Conservation (phyloP, 495 filamentous ascomycete genomes). For the Xylona heveae region DNA sequence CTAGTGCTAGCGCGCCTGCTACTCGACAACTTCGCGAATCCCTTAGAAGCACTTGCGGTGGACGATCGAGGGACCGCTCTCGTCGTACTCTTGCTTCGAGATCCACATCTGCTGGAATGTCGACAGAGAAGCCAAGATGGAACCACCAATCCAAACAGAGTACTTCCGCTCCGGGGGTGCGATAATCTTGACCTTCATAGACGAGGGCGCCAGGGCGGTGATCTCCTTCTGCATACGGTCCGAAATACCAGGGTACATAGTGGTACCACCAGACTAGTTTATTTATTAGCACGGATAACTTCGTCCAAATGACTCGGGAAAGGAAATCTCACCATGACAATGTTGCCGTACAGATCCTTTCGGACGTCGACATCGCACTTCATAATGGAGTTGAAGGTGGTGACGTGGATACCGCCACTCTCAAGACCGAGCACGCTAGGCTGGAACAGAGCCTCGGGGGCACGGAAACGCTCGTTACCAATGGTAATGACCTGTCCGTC, state of each 20-base stretch:
- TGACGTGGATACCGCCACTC: constrained; percentile 96
- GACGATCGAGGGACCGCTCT: constrained; percentile 96
- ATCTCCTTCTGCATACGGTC: constrained; percentile 99
- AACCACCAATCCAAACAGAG: constrained; percentile 99
- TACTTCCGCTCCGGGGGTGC: constrained; percentile 60
- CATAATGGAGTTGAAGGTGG: constrained; percentile 99
- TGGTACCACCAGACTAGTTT: constrained; percentile 80
- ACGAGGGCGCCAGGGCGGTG: constrained; percentile 93
- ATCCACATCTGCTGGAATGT: constrained; percentile 99
- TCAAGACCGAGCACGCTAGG: constrained; percentile 95
- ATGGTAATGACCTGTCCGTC: constrained; percentile 99
- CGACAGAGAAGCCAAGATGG: constrained; percentile 94
- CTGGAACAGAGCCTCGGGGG: constrained; percentile 98
- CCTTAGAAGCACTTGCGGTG: constrained; percentile 99
- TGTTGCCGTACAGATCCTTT: constrained; percentile 99
- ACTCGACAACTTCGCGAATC: too few species aligned
- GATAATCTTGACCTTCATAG: constrained; percentile 70
- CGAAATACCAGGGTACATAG: constrained; percentile 99
- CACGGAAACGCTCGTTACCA: constrained; percentile 98
- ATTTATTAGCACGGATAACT: not conserved
- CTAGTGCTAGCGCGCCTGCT: too few species aligned
- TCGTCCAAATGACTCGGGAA: not conserved
- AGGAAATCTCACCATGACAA: constrained; percentile 71
- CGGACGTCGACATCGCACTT: constrained; percentile 99
- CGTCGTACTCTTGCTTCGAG: constrained; percentile 99